Evolutionary conservation across 805 yeast species (phyloP).

Genomic region (Myxozyma neglecta): DNA sequence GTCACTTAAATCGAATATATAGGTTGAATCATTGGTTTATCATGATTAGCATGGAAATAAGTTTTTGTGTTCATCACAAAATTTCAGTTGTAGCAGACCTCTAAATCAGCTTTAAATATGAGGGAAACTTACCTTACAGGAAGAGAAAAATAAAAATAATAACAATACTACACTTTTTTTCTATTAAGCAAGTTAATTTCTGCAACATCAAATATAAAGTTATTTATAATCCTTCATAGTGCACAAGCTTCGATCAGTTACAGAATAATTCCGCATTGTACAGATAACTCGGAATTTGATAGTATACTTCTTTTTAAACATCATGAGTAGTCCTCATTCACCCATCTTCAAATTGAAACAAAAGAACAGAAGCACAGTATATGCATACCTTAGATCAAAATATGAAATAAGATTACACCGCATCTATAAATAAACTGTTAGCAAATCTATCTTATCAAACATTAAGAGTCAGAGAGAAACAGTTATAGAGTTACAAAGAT

Average conservation of each 20-base stretch:
- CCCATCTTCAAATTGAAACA: not conserved
- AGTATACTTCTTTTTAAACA: constrained; percentile 19
- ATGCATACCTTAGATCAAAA: too few relatives aligned
- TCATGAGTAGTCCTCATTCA: not conserved
- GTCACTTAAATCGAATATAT: constrained; percentile 17
- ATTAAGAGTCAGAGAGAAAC: too few relatives aligned
- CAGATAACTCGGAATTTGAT: constrained; percentile 21
- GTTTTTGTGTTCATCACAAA: constrained; percentile 26
- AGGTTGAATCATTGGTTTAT: constrained; percentile 23
- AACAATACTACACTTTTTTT: not conserved
- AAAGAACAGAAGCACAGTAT: too few relatives aligned
- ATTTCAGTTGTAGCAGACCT: not conserved
- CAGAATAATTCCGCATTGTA: constrained; percentile 4
- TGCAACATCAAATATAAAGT: not conserved
- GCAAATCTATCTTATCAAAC: too few relatives aligned
- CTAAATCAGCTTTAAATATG: not conserved
- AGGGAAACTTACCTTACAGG: not conserved
- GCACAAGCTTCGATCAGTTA: not conserved
- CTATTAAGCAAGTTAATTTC: not conserved
- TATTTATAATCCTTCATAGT: not conserved
- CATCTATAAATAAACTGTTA: too few relatives aligned
- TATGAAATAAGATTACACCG: too few relatives aligned
- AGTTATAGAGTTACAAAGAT: not conserved
- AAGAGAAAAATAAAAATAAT: not conserved
- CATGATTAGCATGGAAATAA: constrained; percentile 35